Base-by-base conservation (phyloP, 1,139 yeast genomes). In the Geotrichum bryndzae region DNA sequence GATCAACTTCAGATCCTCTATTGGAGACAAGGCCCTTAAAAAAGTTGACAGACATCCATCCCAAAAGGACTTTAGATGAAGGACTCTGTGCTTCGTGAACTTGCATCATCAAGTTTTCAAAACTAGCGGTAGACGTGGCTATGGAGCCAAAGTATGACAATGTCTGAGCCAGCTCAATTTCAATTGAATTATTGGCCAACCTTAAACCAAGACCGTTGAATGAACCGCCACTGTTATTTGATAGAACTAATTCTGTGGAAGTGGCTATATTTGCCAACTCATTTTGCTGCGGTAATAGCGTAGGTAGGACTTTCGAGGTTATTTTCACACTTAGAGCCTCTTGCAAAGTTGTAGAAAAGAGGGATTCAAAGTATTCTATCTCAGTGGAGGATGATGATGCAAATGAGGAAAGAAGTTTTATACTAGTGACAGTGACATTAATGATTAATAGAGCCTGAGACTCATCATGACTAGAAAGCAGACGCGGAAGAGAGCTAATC, bases 401-500 rank as follows among this genome's bases (percentile, higher is more conserved):
- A 51, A 56, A 56, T 13, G 51, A 22, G 5, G 53, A 54, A 35
- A 71, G 61, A 11, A 67, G 52, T 25, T 61, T 65, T 10, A 70
- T 46, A 3, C 66, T 64, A 13, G 63, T 51, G 22, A 58, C 59
- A 41, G 68, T 63, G 5, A 69, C 67, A 22, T 61, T 53, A 15
- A 72, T 33, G 2, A 68, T 57, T 6, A 60, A 31, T 6, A 63
- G 50, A 7, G 72, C 67, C 18, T 62, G 58, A 8, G 63, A 55
- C 18, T 71, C 75, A 59, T 74, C 75, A 31, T 69, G 71, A 25
- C 69, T 63, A 1, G 64, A 55, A n/a, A 74, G 63, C 1, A 68
- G 62, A 6, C 72, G 67, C 2, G 76, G 73, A 27, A 77, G 65
- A 1, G 71, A 63, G 7, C 68, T 70, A 10, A 75, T 63, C 71